These are phyloP conservation scores for Rugosomyces carneus DNA, from an alignment of 1,284 basidiomycete species.

Conservation along the genomic window DNA sequence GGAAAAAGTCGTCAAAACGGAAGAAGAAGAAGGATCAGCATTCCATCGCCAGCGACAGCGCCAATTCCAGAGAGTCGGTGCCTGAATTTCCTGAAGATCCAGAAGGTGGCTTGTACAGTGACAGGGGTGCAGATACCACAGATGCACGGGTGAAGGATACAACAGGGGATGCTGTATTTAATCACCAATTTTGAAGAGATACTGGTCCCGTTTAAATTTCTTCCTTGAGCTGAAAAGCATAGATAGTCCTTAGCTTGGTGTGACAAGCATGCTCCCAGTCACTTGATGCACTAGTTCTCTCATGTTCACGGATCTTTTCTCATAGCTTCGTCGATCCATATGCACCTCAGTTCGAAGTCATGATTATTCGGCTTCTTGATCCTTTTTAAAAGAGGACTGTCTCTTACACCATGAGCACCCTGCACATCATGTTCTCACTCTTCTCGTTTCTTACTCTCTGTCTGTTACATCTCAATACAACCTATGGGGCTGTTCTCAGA, in stretches of 20 bases:
- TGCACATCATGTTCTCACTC: slow-evolving; percentile 9
- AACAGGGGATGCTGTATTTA: slow-evolving; percentile 30
- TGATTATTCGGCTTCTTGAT: slow-evolving; percentile 3
- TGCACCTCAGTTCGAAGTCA: neutral
- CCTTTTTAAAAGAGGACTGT: slow-evolving; percentile 1
- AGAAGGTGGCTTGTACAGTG: slow-evolving; percentile 58
- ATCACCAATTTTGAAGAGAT: slow-evolving; percentile 33
- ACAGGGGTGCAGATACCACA: slow-evolving; percentile 19
- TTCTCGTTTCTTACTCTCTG: slow-evolving; percentile 10
- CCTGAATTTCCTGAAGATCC: slow-evolving; percentile 65
- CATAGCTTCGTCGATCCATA: neutral
- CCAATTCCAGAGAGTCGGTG: slow-evolving; percentile 44
- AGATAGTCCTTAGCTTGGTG: slow-evolving; percentile 3
- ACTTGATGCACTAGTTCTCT: slow-evolving; percentile 4
- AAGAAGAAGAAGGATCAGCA: slow-evolving; percentile 52
- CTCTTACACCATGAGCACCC: neutral
- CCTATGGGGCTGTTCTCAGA: slow-evolving; percentile 41
- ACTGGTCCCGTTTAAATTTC: slow-evolving; percentile 2
- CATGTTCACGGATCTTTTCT: neutral
- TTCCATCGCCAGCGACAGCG: slow-evolving; percentile 36
- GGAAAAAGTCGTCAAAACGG: slow-evolving; percentile 47
- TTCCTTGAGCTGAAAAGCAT: neutral
- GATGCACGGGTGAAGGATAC: slow-evolving; percentile 12
- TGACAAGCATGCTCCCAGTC: slow-evolving; percentile 1
- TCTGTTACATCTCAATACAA: slow-evolving; percentile 13